These are phyloP conservation scores for Agrocybe chaxingu DNA, from an alignment of 768 basidiomycete species.

Conservation along the genomic window DNA sequence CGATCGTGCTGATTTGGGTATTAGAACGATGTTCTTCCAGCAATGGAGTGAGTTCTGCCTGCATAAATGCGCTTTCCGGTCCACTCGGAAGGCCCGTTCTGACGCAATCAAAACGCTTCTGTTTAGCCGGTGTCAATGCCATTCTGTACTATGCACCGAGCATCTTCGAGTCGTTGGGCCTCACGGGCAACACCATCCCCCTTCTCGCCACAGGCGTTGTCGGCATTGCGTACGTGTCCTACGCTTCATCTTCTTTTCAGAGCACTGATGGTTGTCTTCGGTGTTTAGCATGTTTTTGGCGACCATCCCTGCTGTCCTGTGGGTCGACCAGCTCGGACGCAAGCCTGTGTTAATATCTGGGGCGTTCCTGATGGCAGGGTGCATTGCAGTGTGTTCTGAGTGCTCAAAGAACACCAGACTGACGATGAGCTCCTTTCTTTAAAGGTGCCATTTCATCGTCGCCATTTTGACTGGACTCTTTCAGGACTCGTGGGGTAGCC, in stretches of 20 bases:
- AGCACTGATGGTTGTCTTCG: background rate
- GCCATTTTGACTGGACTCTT: conserved; percentile 62
- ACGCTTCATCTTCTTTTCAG: background rate
- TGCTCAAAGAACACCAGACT: background rate
- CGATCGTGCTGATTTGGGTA: conserved; percentile 1
- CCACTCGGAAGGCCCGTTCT: background rate
- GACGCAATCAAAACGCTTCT: background rate
- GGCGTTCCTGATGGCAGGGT: conserved; percentile 70
- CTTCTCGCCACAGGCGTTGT: conserved; percentile 65
- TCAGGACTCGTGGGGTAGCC: conserved; percentile 46
- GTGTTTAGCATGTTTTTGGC: conserved; percentile 62
- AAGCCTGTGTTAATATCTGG: conserved; percentile 74
- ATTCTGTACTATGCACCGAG: conserved; percentile 75
- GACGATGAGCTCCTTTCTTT: conserved; percentile 3
- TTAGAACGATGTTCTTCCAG: conserved; percentile 74
- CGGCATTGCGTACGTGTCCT: conserved; percentile 60
- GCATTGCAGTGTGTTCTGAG: conserved; percentile 14
- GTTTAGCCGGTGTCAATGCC: conserved; percentile 58
- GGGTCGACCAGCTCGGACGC: conserved; percentile 72
- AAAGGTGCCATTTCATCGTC: conserved; percentile 66
- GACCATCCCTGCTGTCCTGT: conserved; percentile 80
- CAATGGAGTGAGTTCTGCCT: conserved; percentile 56
- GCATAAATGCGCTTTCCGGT: too few relatives aligned
- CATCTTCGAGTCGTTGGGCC: conserved; percentile 61
- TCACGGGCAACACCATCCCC: conserved; percentile 57